Evolutionary conservation across 805 yeast genomes (phyloP), one percentile per base, ranked within the genome.

Genomic region (Torulaspora franciscae): DNA sequence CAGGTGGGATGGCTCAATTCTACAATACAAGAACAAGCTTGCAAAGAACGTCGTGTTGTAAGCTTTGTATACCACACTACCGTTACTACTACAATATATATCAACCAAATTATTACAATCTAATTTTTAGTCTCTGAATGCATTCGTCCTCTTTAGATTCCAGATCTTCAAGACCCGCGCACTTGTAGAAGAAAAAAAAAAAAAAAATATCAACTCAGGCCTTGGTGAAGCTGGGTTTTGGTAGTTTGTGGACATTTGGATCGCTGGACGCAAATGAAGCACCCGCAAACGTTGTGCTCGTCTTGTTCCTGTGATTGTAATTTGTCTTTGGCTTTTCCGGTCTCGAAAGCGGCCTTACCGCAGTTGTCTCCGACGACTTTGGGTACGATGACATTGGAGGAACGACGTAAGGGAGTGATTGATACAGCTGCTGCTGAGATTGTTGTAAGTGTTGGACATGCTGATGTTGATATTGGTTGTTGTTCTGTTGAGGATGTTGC

Each of bases 1-100:
- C 47, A 80, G 88, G 78, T 93, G 99, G 99, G 86, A 93, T 53
- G 95, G 95, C 59, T 64, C 83, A 37, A 93, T 93, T 65, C 75
- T 87, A 69, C 83, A 83, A 57, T 93, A 93, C 78, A 93, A 93
- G 83, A 85, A 83, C 77, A 84, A 84, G 71, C 79, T 93, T 76
- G 98, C 99, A 44, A 80, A 81, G 73, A 82, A 85, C 56, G 89
- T 91, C 71, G 90, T 86, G 54, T 76, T 85, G 64, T 79, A 71
- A 71, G 48, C 27, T 44, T 39, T 35, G 40, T 30, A 14, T 6
- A 13, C 11, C 37, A 8, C 23, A 42, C 28, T 14, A 7, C 37
- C 4, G 10, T 23, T 39, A 19, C 22, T 24, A 26, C 27, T 37
- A 26, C 40, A 23, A 26, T 27, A 24, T 39, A 32, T 39, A 39